Percentiles rank a stretch among this genome's conserved stretches.
Evolutionary conservation across 164 flowering plant genomes (phyloP).

Genomic region (Amborella trichopoda): DNA sequence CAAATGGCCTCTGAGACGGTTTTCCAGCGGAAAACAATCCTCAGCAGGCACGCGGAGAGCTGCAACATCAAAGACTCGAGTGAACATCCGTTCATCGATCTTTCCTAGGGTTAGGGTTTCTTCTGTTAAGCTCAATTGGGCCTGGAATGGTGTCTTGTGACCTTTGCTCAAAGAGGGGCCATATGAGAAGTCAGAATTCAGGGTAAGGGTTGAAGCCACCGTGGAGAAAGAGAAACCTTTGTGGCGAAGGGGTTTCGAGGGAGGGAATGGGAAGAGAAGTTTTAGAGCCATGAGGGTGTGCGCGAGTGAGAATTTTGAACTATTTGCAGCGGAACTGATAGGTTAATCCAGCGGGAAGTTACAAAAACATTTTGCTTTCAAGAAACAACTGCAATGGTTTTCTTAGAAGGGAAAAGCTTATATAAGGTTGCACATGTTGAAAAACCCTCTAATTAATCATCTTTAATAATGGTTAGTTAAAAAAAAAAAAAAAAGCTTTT

Average conservation of each 20-base stretch:
- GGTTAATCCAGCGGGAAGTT: too few relatives aligned
- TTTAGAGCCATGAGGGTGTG: too few relatives aligned
- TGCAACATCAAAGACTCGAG: conserved; percentile 50
- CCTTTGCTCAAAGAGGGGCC: conserved; percentile 86
- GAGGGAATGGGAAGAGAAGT: too few relatives aligned
- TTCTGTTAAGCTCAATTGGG: background rate
- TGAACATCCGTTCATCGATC: conserved; percentile 45
- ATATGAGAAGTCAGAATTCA: conserved; percentile 17
- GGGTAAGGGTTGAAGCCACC: conserved; percentile 10
- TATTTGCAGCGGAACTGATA: too few relatives aligned
- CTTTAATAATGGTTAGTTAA: too few relatives aligned
- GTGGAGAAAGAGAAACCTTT: conserved; percentile 2
- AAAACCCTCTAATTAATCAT: too few relatives aligned
- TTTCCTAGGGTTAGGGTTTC: background rate
- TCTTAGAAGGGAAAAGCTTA: too few relatives aligned
- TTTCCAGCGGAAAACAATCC: conserved; percentile 58
- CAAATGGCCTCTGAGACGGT: conserved; percentile 73
- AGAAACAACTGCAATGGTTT: too few relatives aligned
- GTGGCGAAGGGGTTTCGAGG: conserved; percentile 12
- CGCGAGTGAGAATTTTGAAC: too few relatives aligned
- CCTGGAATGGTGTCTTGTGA: conserved; percentile 7
- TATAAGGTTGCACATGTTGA: too few relatives aligned
- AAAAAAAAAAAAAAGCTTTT: too few relatives aligned
- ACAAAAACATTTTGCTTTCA: too few relatives aligned
- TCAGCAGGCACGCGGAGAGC: conserved; percentile 79